Percentiles rank a stretch among this genome's conserved stretches.
Conservation (phyloP, 352 stramenopile species). For the Phytophthora citrophthora region DNA sequence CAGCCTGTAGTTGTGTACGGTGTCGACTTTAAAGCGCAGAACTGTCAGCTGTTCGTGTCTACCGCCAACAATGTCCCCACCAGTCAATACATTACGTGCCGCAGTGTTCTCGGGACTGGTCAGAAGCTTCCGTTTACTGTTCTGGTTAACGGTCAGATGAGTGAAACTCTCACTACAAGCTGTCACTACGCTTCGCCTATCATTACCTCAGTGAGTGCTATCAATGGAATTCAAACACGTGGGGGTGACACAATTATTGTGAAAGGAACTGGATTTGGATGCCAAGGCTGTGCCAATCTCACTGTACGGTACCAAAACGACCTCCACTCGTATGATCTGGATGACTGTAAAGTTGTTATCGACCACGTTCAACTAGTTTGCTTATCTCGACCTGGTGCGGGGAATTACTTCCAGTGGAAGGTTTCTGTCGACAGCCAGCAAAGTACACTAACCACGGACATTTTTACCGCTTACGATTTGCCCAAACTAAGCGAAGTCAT, state of each 20-base stretch:
- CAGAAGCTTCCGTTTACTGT: slow-evolving; percentile 43
- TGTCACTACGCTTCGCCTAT: slow-evolving; percentile 49
- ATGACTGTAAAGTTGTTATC: slow-evolving; percentile 48
- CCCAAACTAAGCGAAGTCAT: slow-evolving; percentile 47
- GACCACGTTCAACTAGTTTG: slow-evolving; percentile 54
- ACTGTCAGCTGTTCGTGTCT: slow-evolving; percentile 27
- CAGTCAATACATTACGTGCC: slow-evolving; percentile 45
- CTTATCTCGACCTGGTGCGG: slow-evolving; percentile 40
- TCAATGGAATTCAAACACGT: slow-evolving; percentile 31
- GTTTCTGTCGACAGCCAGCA: slow-evolving; percentile 44
- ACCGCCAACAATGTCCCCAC: neutral
- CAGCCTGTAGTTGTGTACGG: slow-evolving; percentile 45
- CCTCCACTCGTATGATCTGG: slow-evolving; percentile 41
- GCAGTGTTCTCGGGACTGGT: slow-evolving; percentile 44
- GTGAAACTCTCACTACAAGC: slow-evolving; percentile 16
- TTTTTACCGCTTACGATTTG: slow-evolving; percentile 36
- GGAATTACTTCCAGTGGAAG: slow-evolving; percentile 43
- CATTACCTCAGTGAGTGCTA: slow-evolving; percentile 20
- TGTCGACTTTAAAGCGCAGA: slow-evolving; percentile 33
- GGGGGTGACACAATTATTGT: slow-evolving; percentile 44
- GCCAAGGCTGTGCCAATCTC: slow-evolving; percentile 37
- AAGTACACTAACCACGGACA: slow-evolving; percentile 18
- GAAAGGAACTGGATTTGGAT: slow-evolving; percentile 55
- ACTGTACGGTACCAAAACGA: slow-evolving; percentile 48
- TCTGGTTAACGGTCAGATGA: slow-evolving; percentile 44